A percentile compares a stretch with the other conserved stretches of the same genome.
phyloP scores from a whole-genome alignment of 352 stramenopile species.

The Globisporangium nunn region DNA sequence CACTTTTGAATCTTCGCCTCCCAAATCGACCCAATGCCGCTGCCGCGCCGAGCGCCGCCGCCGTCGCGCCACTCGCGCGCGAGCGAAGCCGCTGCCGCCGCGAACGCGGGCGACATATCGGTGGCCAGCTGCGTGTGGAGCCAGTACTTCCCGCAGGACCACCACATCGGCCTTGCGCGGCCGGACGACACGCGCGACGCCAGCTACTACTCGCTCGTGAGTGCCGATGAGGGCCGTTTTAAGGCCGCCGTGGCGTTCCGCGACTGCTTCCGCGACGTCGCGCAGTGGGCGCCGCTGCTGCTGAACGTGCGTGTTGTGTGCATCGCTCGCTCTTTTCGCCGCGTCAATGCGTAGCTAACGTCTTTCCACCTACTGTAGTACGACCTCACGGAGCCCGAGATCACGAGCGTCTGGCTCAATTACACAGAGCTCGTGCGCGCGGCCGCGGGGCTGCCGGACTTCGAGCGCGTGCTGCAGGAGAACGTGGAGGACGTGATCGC shows the following conservation, averaged over 20 bases:
- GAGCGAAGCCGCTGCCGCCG: not conserved
- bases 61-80: not conserved
- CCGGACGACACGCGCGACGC: constrained; percentile 33
- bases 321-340: not conserved
- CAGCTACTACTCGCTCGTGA: constrained; percentile 42
- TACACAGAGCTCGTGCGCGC: constrained; percentile 43
- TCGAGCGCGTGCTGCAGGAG: constrained; percentile 44
- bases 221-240: constrained; percentile 45
- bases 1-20: too few species aligned
- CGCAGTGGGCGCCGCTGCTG: constrained; percentile 46
- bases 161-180: constrained; percentile 33
- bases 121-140: constrained; percentile 68
- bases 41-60: constrained; percentile 10
- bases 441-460: constrained; percentile 33
- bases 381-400: constrained; percentile 38
- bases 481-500: constrained; percentile 52
- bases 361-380: constrained; percentile 16
- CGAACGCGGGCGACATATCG: constrained; percentile 5
- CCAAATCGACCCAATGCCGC: constrained; percentile 4
- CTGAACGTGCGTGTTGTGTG: constrained; percentile 7
- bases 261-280: constrained; percentile 39
- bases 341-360: not conserved
- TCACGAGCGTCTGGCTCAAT: constrained; percentile 44
- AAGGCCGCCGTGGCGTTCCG: constrained; percentile 50
- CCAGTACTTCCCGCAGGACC: constrained; percentile 70